phyloP scores from a whole-genome alignment of 768 basidiomycete species.

The Russula emetica region DNA sequence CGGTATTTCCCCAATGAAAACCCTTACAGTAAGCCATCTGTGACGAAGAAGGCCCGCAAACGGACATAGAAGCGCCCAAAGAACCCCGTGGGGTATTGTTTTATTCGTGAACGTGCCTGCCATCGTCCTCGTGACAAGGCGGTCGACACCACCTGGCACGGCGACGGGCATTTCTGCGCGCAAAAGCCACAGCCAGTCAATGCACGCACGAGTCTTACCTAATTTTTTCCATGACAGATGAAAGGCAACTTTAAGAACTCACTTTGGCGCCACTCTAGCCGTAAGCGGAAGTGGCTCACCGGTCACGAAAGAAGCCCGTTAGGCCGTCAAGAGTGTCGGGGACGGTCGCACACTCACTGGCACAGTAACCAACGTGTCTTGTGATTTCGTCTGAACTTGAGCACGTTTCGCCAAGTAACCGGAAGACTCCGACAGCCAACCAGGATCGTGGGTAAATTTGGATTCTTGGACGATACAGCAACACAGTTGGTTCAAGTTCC shows the following conservation, averaged over 20 bases:
- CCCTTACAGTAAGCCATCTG: not conserved
- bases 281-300: not conserved
- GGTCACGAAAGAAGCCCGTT: not conserved
- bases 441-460: not conserved
- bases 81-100: not conserved
- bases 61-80: not conserved
- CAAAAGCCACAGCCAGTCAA: not conserved
- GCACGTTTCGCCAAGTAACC: not conserved
- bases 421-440: not conserved
- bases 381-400: not conserved
- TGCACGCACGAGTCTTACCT: not conserved
- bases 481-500: not conserved
- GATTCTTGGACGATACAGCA: not conserved
- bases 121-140: not conserved
- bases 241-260: not conserved
- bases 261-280: not conserved
- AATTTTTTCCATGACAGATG: not conserved
- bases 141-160: not conserved
- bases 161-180: not conserved
- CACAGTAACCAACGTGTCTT: not conserved
- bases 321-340: not conserved
- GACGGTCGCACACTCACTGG: too few relatives aligned
- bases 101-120: slow-evolving; percentile 2
- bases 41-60: not conserved
- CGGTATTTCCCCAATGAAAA: slow-evolving; percentile 4